These are phyloP conservation scores for Rosellinia necatrix DNA, from an alignment of 2,329 filamentous ascomycete genomes.

Conservation along the genomic window DNA sequence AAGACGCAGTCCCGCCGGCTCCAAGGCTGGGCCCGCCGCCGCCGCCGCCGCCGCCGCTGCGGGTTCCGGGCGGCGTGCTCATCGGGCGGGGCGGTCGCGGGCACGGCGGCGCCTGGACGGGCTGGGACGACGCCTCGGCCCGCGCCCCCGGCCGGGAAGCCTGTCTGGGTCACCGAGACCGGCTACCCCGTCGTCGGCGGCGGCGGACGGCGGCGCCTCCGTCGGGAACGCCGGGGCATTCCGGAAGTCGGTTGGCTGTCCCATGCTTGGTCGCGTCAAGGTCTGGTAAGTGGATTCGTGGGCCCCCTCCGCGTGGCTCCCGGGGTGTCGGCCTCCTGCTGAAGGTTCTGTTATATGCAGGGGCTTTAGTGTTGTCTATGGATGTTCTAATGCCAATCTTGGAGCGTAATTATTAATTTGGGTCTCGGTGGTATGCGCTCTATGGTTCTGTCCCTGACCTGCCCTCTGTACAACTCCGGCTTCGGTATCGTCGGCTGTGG, in stretches of 20 bases:
- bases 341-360: no score
- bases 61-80: slow-evolving; percentile 63
- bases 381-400: no score
- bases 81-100: slow-evolving; percentile 66
- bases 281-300: slow-evolving; percentile 60
- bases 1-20: slow-evolving; percentile 69
- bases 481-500: slow-evolving; percentile 70
- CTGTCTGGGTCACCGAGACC: slow-evolving; percentile 86
- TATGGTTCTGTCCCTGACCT: slow-evolving; percentile 65
- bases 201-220: slow-evolving; percentile 66
- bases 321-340: no score
- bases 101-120: slow-evolving; percentile 90
- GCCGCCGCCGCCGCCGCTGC: no score
- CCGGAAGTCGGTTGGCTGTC: slow-evolving; percentile 80
- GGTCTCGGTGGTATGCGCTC: slow-evolving; percentile 72
- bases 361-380: no score
- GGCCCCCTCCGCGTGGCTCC: no score
- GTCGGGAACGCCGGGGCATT: slow-evolving; percentile 73
- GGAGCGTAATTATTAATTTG: no score
- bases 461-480: slow-evolving; percentile 66
- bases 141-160: slow-evolving; percentile 65
- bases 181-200: slow-evolving; percentile 80
- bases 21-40: slow-evolving; percentile 70
- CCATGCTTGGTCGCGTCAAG: slow-evolving; percentile 65
- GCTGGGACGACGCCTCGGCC: slow-evolving; percentile 70